Conservation (phyloP, 306 rosid species). For the Quercus robur region DNA sequence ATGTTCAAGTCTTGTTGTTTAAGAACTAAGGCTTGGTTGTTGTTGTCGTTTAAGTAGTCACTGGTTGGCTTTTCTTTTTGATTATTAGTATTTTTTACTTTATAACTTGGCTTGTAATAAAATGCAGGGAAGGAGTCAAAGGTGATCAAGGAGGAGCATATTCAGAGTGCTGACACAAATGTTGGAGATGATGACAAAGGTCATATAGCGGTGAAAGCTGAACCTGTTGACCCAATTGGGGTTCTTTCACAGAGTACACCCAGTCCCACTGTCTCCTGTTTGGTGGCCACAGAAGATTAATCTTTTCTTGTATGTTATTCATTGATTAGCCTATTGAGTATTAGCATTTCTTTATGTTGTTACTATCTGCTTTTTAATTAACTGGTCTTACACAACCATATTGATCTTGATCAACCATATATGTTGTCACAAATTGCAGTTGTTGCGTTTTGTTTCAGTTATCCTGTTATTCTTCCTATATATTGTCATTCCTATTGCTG, state of each 20-base stretch:
- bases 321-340: too few species aligned
- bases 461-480: neutral
- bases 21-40: neutral
- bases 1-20: neutral
- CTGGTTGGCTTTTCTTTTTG: neutral
- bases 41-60: neutral
- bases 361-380: too few species aligned
- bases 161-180: conserved; percentile 12
- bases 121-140: conserved; percentile 33
- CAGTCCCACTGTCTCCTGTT: conserved; percentile 19
- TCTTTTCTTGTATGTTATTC: conserved; percentile 34
- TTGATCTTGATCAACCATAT: too few species aligned
- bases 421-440: neutral
- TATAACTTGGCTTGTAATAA: neutral
- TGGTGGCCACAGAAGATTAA: conserved; percentile 26
- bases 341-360: too few species aligned
- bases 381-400: too few species aligned
- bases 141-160: conserved; percentile 6
- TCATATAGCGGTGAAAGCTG: conserved; percentile 6
- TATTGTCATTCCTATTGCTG: neutral
- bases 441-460: neutral
- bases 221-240: conserved; percentile 13
- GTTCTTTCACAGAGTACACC: conserved; percentile 12
- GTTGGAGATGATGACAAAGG: neutral
- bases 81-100: neutral